Percentiles rank a stretch among this genome's conserved stretches.
Conservation (phyloP, 805 yeast species). For the Cyberlindnera xishuangbannaensis region DNA sequence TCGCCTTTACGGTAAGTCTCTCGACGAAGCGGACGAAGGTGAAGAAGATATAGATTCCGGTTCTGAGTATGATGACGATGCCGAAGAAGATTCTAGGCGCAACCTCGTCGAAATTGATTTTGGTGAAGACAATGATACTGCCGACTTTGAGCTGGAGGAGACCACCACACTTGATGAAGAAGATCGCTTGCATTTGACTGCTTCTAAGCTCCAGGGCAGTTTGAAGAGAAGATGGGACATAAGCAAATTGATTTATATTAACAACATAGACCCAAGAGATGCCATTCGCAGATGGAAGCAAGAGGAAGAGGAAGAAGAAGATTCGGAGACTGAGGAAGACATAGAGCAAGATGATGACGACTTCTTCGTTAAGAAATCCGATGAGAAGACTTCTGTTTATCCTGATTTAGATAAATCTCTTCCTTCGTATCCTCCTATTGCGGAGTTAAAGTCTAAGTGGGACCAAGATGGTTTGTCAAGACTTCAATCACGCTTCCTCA, state of each 20-base stretch:
- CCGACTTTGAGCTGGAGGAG: slow-evolving; percentile 39
- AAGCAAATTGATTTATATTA: slow-evolving; percentile 72
- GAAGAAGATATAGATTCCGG: slow-evolving; percentile 38
- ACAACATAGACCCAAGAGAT: slow-evolving; percentile 68
- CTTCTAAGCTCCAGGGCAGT: slow-evolving; percentile 54
- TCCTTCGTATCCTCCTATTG: slow-evolving; percentile 35
- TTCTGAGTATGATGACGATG: slow-evolving; percentile 35
- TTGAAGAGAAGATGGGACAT: slow-evolving; percentile 66
- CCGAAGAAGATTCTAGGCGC: slow-evolving; percentile 35
- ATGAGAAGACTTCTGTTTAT: slow-evolving; percentile 23
- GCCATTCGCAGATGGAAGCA: slow-evolving; percentile 68
- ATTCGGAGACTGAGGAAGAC: slow-evolving; percentile 34
- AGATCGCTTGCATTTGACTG: too few relatives aligned
- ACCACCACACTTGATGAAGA: slow-evolving; percentile 46
- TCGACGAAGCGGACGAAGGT: slow-evolving; percentile 40
- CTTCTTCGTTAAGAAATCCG: slow-evolving; percentile 51
- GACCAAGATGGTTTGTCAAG: slow-evolving; percentile 34
- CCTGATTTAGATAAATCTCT: slow-evolving; percentile 34
- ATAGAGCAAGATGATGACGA: slow-evolving; percentile 35
- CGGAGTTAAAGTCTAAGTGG: slow-evolving; percentile 43
- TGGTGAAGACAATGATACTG: slow-evolving; percentile 25
- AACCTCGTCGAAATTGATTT: slow-evolving; percentile 45
- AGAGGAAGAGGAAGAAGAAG: slow-evolving; percentile 38
- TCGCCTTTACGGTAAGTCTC: slow-evolving; percentile 47
- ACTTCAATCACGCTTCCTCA: slow-evolving; percentile 44